These are phyloP conservation scores for Ilyonectria sp. DNA, from an alignment of 2,329 filamentous ascomycete species.

Conservation along the genomic window DNA sequence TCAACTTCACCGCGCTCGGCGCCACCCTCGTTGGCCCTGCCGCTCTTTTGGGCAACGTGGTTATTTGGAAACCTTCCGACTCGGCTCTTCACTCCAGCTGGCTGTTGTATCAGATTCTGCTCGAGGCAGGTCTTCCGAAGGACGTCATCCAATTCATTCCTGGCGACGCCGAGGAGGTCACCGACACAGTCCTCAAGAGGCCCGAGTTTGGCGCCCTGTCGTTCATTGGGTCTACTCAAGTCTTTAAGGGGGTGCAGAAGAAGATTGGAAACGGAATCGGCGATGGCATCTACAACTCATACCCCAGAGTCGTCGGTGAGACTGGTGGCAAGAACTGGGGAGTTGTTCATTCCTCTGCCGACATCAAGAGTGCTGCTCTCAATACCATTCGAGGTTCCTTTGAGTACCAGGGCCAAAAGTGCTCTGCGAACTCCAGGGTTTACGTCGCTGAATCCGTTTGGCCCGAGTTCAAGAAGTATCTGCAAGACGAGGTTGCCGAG, in stretches of 20 bases:
- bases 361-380: slow-evolving; percentile 36
- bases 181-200: slow-evolving; percentile 51
- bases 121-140: slow-evolving; percentile 57
- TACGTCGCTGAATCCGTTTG: slow-evolving; percentile 47
- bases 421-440: slow-evolving; percentile 35
- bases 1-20: slow-evolving; percentile 61
- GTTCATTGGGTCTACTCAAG: slow-evolving; percentile 57
- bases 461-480: slow-evolving; percentile 42
- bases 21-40: slow-evolving; percentile 55
- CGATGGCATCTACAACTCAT: slow-evolving; percentile 51
- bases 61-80: slow-evolving; percentile 59
- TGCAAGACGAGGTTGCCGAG: slow-evolving; percentile 56
- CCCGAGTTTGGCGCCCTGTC: slow-evolving; percentile 56
- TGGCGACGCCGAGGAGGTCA: slow-evolving; percentile 56
- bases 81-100: slow-evolving; percentile 52
- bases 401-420: slow-evolving; percentile 41
- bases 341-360: slow-evolving; percentile 56
- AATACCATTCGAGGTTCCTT: slow-evolving; percentile 37
- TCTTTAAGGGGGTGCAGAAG: slow-evolving; percentile 53
- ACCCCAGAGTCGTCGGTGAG: slow-evolving; percentile 65
- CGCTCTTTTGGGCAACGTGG: slow-evolving; percentile 58
- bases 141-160: slow-evolving; percentile 57
- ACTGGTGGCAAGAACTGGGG: slow-evolving; percentile 70
- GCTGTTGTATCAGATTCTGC: slow-evolving; percentile 56
- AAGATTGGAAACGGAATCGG: slow-evolving; percentile 51